Percentiles rank a stretch among this genome's conserved stretches.
Evolutionary conservation across 2,329 filamentous ascomycete species (phyloP).

Genomic region (Scorias spongiosa): DNA sequence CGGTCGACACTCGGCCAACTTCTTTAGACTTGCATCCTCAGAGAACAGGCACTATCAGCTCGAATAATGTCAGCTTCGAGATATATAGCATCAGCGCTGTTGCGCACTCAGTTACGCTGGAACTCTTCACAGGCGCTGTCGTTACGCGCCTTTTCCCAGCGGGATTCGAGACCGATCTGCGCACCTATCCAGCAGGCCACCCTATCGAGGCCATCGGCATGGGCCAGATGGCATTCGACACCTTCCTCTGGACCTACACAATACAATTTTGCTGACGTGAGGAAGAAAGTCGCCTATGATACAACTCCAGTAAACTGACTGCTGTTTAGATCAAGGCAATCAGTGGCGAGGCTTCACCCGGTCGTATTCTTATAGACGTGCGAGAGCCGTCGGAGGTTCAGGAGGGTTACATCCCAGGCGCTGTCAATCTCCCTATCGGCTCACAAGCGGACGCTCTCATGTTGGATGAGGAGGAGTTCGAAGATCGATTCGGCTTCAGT

Average conservation of each 20-base stretch:
- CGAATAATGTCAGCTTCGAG: background rate
- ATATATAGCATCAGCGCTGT: background rate
- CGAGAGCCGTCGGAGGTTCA: conserved; percentile 57
- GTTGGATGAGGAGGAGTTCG: conserved; percentile 62
- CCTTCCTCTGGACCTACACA: conserved; percentile 18
- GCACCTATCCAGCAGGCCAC: conserved; percentile 4
- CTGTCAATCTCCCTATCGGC: conserved; percentile 68
- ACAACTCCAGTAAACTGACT: too few species aligned
- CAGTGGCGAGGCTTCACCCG: conserved; percentile 7
- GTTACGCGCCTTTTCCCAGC: background rate
- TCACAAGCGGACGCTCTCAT: conserved; percentile 67
- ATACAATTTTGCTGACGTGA: conserved; percentile 27
- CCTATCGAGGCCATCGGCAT: conserved; percentile 1
- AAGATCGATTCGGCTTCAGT: conserved; percentile 63
- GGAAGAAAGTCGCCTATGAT: conserved; percentile 6
- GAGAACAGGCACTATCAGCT: too few species aligned
- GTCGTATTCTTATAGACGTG: conserved; percentile 37
- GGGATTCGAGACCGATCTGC: conserved; percentile 2
- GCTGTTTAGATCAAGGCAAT: background rate
- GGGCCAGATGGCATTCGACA: conserved; percentile 23
- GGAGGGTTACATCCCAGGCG: conserved; percentile 58
- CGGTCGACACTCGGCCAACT: too few species aligned
- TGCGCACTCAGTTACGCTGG: background rate
- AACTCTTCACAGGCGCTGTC: background rate
- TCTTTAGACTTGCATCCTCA: too few species aligned